Evolutionary conservation across 768 basidiomycete species (phyloP).

Genomic region (Termitomyces heimii): DNA sequence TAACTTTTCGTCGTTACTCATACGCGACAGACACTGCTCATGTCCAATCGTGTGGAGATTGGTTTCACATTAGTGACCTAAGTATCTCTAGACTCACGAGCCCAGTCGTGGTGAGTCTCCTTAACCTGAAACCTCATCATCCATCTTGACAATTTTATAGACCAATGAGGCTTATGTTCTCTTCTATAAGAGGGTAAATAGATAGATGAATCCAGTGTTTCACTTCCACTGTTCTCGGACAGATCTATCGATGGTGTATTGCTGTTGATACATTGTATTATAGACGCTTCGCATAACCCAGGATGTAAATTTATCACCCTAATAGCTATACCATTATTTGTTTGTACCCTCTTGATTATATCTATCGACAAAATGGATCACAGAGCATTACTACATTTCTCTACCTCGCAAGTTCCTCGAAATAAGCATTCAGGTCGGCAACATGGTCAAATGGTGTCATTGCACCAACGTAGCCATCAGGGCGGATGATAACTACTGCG

Average conservation of each 20-base stretch:
- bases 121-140: not conserved
- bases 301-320: slow-evolving; percentile 15
- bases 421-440: slow-evolving; percentile 37
- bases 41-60: slow-evolving; percentile 79
- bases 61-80: slow-evolving; percentile 33
- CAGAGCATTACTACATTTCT: not conserved
- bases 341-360: slow-evolving; percentile 1
- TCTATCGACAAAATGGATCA: not conserved
- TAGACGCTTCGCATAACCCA: slow-evolving; percentile 16
- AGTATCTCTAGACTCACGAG: not conserved
- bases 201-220: slow-evolving; percentile 28
- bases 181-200: slow-evolving; percentile 67
- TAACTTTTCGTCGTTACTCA: slow-evolving; percentile 1
- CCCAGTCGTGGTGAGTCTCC: slow-evolving; percentile 66
- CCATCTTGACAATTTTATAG: slow-evolving; percentile 16
- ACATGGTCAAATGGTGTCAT: slow-evolving; percentile 44
- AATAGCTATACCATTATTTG: slow-evolving; percentile 7
- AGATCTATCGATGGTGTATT: slow-evolving; percentile 11
- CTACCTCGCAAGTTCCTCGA: slow-evolving; percentile 35
- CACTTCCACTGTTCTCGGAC: slow-evolving; percentile 14
- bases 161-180: slow-evolving; percentile 70
- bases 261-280: slow-evolving; percentile 18
- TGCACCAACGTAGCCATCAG: slow-evolving; percentile 61
- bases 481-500: slow-evolving; percentile 50
- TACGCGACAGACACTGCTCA: slow-evolving; percentile 77